Base-by-base conservation (phyloP, 306 rosid species). In the Glycine soja region DNA sequence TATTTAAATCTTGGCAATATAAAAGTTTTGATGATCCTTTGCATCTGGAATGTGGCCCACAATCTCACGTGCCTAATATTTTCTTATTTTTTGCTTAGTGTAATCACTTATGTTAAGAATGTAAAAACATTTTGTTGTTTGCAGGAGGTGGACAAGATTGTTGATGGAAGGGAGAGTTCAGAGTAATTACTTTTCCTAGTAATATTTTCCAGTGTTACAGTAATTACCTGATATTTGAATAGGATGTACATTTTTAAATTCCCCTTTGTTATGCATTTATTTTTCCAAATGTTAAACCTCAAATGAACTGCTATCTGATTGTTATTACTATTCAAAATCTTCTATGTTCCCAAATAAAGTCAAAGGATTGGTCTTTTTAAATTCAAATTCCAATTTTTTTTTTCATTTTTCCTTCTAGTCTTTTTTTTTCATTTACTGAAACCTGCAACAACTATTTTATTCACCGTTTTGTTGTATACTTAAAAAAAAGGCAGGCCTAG, bases 121-220 rank as follows among this genome's bases (percentile, higher is more conserved):
- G 34, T 43, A 42, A 76, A 80, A 74, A 63, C 40, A 73, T 81
- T 68, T 46, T 46, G 6, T 70, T 66, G n/a, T 80, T 82, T 83
- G 70, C 92, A 90, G 94, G 92, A 84, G 82, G 86, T 36, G 61
- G 78, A 85, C 88, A 88, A 84, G 82, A 69, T 75, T 74, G 75
- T 80, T 38, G 52, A 69, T 66, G 87, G 88, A 79, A 86, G 76
- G 86, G 87, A 87, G 85, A 85, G 81, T 85, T 87, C 91, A 75
- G 85, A 79, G 97, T 91, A 93, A 83, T 45, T 71, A 64, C 81
- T 77, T 70, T 68, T 68, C 76, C 78, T 19, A 56, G 24, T 63
- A 51, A 73, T 38, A 52, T 45, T 64, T 81, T 77, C 71, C 10
- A 32, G 24, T 68, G 42, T 67, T 67, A 18, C n/a, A 19, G 10